Evolutionary conservation across 352 stramenopile genomes (phyloP), one percentile per base, ranked within the genome.

Genomic region (Globisporangium canariense): DNA sequence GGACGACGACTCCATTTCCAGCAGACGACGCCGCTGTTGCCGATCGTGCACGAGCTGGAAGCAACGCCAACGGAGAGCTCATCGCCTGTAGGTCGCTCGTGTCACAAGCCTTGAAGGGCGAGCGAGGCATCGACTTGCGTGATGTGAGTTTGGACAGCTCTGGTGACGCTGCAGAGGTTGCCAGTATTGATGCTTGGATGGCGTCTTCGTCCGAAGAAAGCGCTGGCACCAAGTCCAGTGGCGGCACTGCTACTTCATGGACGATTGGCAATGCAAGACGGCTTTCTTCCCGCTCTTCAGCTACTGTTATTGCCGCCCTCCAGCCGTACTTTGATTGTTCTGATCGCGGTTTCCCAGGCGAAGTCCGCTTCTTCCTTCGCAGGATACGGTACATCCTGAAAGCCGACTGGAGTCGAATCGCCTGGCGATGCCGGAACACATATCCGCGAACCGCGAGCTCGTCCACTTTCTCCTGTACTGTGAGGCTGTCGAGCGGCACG

Each of bases 381-480:
- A 66, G 53, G 0, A 88, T 67, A 14, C 83, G 81, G 16, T 79
- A 88, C 79, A 86, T 89, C 16, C 78, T 71, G 47, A 90, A 94
- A 1, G 63, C 43, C 2, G 81, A 77, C 57, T 94, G 86, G 41
- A 94, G 84, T 25, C 70, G 74, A 40, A 94, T 68, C 3, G 80
- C 75, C 5, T 77, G 76, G 10, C 78, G 77, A 58, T 91, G 80
- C 6, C 81, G 81, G 18, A 79, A 79, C 9, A 89, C 81, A 53
- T 91, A 92, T 6, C 79, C 76, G 25, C 82, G 79, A 22, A 92
- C 82, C 0, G 83, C 83, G 1, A 94, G 66, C 50, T 94, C 86
- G 49, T 93, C 81, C 6, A 94, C 86, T 74, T 94, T 94, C 51
- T 93, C 86, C 51, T 88, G 78, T 1, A 94, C 83, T 1, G 86